Conservation (phyloP, 2,329 filamentous ascomycete species). For the Aspergillus fumigatus region DNA sequence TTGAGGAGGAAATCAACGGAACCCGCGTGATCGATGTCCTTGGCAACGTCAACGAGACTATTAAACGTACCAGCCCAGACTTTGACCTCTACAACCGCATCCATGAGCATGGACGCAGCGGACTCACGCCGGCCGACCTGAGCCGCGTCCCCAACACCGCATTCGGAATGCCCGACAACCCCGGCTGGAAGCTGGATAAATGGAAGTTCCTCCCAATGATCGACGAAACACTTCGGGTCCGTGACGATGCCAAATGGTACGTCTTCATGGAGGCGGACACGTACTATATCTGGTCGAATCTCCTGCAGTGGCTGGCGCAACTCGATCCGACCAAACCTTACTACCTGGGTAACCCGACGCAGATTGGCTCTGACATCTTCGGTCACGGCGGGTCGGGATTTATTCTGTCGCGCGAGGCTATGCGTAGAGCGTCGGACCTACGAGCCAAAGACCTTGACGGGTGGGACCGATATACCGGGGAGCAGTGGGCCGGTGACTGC, state of each 20-base stretch:
- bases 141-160: constrained; percentile 29
- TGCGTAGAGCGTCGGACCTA: constrained; percentile 36
- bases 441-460: constrained; percentile 35
- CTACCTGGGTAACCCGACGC: constrained; percentile 53
- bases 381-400: constrained; percentile 50
- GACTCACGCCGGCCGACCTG: constrained; percentile 28
- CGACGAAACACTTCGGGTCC: constrained; percentile 40
- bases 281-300: constrained; percentile 49
- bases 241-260: constrained; percentile 51
- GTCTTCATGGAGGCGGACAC: constrained; percentile 56
- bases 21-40: constrained; percentile 49
- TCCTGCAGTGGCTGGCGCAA: constrained; percentile 48
- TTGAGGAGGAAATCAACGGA: constrained; percentile 48
- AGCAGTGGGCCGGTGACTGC: constrained; percentile 46
- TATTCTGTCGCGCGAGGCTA: constrained; percentile 45
- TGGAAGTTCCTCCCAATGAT: constrained; percentile 55
- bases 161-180: constrained; percentile 38
- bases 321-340: constrained; percentile 43
- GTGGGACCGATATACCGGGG: constrained; percentile 41
- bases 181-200: constrained; percentile 51
- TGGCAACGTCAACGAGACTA: constrained; percentile 36
- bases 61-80: constrained; percentile 38
- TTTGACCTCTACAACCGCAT: constrained; percentile 48
- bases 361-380: constrained; percentile 45
- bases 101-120: constrained; percentile 38